These are phyloP conservation scores for Aspergillus glaucus DNA, from an alignment of 2,329 filamentous ascomycete genomes.

Conservation along the genomic window DNA sequence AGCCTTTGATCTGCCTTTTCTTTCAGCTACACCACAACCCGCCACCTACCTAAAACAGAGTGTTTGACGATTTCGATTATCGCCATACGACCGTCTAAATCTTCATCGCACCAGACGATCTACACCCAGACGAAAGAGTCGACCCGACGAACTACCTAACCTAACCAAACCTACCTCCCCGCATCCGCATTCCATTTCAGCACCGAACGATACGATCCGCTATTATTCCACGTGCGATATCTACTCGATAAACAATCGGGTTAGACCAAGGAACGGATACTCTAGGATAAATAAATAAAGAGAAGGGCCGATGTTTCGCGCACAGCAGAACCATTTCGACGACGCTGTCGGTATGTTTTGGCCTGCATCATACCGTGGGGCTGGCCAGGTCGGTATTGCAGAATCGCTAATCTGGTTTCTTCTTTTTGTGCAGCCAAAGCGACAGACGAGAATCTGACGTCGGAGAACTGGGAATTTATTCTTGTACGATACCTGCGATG, in stretches of 20 bases:
- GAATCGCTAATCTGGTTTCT: constrained; percentile 21
- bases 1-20: constrained; percentile 6
- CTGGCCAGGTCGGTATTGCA: background rate
- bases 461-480: constrained; percentile 70
- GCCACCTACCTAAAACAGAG: background rate
- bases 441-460: constrained; percentile 95
- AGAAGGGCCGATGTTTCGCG: constrained; percentile 47
- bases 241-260: too few species aligned
- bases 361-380: background rate
- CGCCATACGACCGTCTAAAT: too few species aligned
- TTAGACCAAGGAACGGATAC: background rate
- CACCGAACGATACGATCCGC: too few species aligned
- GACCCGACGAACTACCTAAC: too few species aligned
- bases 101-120: too few species aligned
- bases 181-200: background rate
- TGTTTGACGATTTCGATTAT: too few species aligned
- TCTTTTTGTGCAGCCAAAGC: constrained; percentile 57
- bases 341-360: constrained; percentile 57
- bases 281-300: background rate
- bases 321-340: constrained; percentile 63
- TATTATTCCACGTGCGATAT: too few species aligned
- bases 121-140: too few species aligned
- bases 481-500: constrained; percentile 40
- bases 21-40: background rate
- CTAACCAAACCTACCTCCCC: background rate